Base-by-base conservation (phyloP, 1,139 yeast genomes). In the Kluyveromyces sp. region DNA sequence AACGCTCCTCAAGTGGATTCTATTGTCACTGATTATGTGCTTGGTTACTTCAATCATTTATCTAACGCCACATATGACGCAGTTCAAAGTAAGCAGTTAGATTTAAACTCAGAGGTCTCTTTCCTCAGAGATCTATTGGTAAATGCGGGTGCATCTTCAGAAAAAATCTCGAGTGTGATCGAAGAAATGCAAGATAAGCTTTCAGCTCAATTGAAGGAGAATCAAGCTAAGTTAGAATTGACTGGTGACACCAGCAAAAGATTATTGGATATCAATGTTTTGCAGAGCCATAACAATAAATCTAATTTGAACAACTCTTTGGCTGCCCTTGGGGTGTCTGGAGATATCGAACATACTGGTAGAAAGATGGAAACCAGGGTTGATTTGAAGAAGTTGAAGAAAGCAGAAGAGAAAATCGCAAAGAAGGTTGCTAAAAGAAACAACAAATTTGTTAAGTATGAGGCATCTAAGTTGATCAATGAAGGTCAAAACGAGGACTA, bases 341-440 rank as follows among this genome's bases (percentile, higher is more conserved):
- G 79, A 51, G 96, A 89, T 61, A 83, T 92, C 55, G 97, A 90
- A 52, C 94, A 90, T 55, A 76, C 95, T 1, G 96, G 97, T 44
- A 78, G 96, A 68, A 82, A 83, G 58, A 84, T 89, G 71, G 97
- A 92, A 65, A 82, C 94, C 48, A 79, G 95, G 62, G 99, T 92
- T 43, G 98, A 92, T 66, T 85, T 83, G 73, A 90, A 89, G 80
- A 92, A 92, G 68, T 78, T 92, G 63, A 97, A 90, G 64, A 92
- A 50, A 69, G 98, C 96, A 50, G 98, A 92, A 71, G 79, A 90
- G 61, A 92, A 92, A 73, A 90, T 92, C 65, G 97, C 97, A 35
- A 89, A 92, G 62, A 92, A 92, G 68, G 90, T 90, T 55, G 97
- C 96, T 41, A 90, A 92, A 72, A 81, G 97, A 65, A 86, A 86